A percentile compares a stretch with the other conserved stretches of the same genome.
Conservation (phyloP, 441 rosid genomes). For the Brassica balearica region DNA sequence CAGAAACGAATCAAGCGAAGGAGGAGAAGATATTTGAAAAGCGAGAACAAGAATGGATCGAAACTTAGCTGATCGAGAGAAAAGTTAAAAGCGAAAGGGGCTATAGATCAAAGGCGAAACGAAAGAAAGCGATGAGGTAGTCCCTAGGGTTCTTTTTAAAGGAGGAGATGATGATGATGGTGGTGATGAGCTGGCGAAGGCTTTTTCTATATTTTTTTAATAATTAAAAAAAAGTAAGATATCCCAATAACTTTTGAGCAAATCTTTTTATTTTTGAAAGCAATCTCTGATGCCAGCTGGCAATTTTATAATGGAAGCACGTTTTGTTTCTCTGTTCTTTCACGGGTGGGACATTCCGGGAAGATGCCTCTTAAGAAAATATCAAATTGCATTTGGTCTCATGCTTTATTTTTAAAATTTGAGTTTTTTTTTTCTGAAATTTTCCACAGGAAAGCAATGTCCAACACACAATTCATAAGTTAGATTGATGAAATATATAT, state of each 20-base stretch:
- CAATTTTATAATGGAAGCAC: constrained; percentile 13
- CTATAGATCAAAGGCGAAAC: constrained; percentile 13
- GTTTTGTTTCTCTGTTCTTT: constrained; percentile 32
- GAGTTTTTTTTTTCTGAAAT: neutral
- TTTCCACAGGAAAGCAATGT: constrained; percentile 28
- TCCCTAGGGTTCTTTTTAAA: constrained; percentile 47
- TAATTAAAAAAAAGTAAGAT: constrained; percentile 6
- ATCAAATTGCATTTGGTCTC: constrained; percentile 8
- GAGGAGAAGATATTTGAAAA: neutral
- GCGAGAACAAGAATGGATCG: neutral
- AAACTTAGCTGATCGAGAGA: constrained; percentile 42
- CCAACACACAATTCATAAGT: constrained; percentile 19
- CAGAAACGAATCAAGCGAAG: neutral
- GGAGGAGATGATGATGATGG: constrained; percentile 25
- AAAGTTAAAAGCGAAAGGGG: neutral
- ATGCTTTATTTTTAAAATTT: neutral
- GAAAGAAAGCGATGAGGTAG: neutral
- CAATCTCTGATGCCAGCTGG: constrained; percentile 33
- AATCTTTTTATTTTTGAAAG: neutral
- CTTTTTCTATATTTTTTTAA: neutral
- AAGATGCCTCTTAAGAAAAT: constrained; percentile 28
- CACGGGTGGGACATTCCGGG: constrained; percentile 35
- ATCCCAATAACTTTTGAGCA: constrained; percentile 15
- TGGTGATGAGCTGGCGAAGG: constrained; percentile 30
- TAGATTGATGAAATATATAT: neutral